phyloP scores from a whole-genome alignment of 139 green algal species.

The Bryopsis sp. region DNA sequence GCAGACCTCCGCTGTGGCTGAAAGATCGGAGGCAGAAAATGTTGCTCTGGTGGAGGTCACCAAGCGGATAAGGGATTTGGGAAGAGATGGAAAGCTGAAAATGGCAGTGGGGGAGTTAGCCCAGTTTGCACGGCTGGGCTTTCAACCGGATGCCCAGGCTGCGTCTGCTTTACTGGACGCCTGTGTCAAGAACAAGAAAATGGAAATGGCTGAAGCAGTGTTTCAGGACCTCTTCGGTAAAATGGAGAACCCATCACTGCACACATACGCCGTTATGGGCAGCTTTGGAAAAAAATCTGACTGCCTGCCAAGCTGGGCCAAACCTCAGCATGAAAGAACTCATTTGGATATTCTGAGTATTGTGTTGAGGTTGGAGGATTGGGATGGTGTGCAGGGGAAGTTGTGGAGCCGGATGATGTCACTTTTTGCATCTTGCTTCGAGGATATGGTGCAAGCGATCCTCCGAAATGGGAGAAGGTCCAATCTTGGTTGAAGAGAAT shows the following conservation, averaged over 20 bases:
- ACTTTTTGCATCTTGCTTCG: constrained; percentile 19
- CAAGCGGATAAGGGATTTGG: constrained; percentile 11
- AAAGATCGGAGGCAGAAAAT: no score
- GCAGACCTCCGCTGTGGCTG: no score
- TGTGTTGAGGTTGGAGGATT: neutral
- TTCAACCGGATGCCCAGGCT: constrained; percentile 1
- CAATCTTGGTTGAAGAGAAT: neutral
- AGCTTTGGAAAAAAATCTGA: no score
- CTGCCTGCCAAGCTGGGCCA: no score
- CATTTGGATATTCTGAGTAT: neutral
- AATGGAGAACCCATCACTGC: neutral
- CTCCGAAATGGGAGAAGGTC: neutral
- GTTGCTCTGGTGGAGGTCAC: constrained; percentile 12
- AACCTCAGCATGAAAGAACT: no score
- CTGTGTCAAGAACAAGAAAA: constrained; percentile 14
- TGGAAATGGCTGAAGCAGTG: constrained; percentile 15
- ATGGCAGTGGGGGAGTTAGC: constrained; percentile 4
- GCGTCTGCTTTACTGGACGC: constrained; percentile 14
- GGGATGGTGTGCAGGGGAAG: neutral
- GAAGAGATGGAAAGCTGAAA: constrained; percentile 12
- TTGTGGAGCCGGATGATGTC: constrained; percentile 14
- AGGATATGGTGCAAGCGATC: neutral
- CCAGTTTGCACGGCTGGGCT: neutral
- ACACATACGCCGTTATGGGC: no score
- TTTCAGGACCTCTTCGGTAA: constrained; percentile 20